Evolutionary conservation across 1,139 yeast species (phyloP), one percentile per base, ranked within the genome.

Genomic region (Pichia sp.): DNA sequence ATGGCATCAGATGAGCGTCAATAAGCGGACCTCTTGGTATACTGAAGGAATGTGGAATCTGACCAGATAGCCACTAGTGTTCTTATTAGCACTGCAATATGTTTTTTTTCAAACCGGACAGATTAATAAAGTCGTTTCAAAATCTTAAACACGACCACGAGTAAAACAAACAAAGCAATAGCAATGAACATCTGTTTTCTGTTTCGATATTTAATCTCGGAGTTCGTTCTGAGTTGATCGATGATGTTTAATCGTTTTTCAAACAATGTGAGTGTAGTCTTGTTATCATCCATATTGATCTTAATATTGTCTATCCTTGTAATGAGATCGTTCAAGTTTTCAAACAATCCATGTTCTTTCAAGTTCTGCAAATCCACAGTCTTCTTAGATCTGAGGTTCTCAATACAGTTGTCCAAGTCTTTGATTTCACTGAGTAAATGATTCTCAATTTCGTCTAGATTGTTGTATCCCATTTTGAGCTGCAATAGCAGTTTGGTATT

Each of bases 261-360:
- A 39, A 58, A 57, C 2, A 42, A 33, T 40, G 47, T 53, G n/a
- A 60, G 33, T 33, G 47, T 50, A 8, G 39, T 41, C 31, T 58
- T 57, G 31, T 56, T 55, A 11, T 29, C 27, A 11, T 39, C 37
- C 42, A 60, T 46, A 11, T 40, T 50, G 27, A 35, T 34, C 33
- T 52, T 52, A 26, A 58, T 60, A 10, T 40, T 41, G 5, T 52
- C 53, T 38, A 60, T 45, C 45, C 60, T 51, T 10, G 44, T 43
- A 23, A 50, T 49, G 29, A 60, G 46, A 34, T 54, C 61, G 33
- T 55, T 52, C 16, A 60, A 45, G 40, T 57, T 57, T 23, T 53
- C 53, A 40, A 56, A 55, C 27, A 58, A 29, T 29, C 51, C 55
- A 35, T 48, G 49, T 5, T 56, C 47, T 16, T 48, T 45, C 33